phyloP scores from a whole-genome alignment of 1,284 basidiomycete genomes.

The Calocybe gambosa region DNA sequence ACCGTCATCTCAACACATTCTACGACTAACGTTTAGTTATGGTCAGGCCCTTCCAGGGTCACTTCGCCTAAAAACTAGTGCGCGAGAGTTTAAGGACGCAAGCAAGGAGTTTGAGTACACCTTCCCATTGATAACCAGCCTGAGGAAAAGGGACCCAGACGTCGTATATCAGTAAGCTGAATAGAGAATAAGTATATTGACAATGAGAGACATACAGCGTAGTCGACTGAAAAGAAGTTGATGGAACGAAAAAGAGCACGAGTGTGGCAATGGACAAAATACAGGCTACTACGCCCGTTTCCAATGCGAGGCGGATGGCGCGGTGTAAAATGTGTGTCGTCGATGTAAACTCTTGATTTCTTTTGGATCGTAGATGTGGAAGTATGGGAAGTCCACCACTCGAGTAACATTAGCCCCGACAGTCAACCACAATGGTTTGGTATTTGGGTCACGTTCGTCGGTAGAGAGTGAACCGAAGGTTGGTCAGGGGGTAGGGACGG shows the following conservation, averaged over 20 bases:
- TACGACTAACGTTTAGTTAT: too few relatives aligned
- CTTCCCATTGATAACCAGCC: constrained; percentile 3
- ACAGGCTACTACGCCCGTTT: constrained; percentile 2
- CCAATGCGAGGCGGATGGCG: constrained; percentile 6
- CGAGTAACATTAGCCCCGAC: too few relatives aligned
- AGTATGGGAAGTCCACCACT: too few relatives aligned
- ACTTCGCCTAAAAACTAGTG: constrained; percentile 1
- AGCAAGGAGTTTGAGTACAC: constrained; percentile 9
- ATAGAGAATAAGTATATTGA: not conserved
- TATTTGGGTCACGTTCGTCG: too few relatives aligned
- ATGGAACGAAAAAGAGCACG: not conserved
- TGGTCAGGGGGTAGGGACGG: too few relatives aligned
- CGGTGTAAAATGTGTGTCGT: constrained; percentile 6
- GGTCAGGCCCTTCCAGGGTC: too few relatives aligned
- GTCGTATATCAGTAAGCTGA: too few relatives aligned
- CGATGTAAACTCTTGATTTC: not conserved
- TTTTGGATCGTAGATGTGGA: constrained; percentile 1
- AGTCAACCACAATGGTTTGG: too few relatives aligned
- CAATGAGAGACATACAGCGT: not conserved
- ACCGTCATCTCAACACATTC: too few relatives aligned
- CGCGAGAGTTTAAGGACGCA: constrained; percentile 7
- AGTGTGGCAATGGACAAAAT: not conserved
- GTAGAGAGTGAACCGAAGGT: too few relatives aligned
- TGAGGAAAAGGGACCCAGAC: too few relatives aligned
- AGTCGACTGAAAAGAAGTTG: not conserved